Conservation (phyloP, 2,329 filamentous ascomycete genomes). For the Dothiorella sarmentorum region DNA sequence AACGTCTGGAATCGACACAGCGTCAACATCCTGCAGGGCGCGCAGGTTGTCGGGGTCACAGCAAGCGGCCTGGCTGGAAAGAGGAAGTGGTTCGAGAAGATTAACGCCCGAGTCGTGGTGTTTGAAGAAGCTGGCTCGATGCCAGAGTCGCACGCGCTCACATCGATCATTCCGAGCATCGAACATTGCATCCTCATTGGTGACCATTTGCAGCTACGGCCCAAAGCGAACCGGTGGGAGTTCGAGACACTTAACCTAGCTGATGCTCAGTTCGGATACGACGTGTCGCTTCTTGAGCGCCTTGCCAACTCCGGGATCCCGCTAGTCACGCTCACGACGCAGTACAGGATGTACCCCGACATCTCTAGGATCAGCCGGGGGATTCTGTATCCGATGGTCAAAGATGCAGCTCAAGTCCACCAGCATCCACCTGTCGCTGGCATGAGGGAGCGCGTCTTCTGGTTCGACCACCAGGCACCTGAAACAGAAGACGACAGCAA, state of each 20-base stretch:
- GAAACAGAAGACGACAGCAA: constrained; percentile 32
- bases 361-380: constrained; percentile 58
- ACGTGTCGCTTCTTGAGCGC: constrained; percentile 61
- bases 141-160: constrained; percentile 60
- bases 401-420: constrained; percentile 46
- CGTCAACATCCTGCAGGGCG: constrained; percentile 24
- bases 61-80: constrained; percentile 59
- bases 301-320: constrained; percentile 35
- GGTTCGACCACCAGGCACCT: constrained; percentile 54
- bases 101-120: constrained; percentile 56
- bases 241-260: constrained; percentile 50
- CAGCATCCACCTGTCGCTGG: constrained; percentile 51
- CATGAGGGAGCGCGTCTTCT: constrained; percentile 55
- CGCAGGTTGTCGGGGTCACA: constrained; percentile 57
- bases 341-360: constrained; percentile 63
- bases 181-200: constrained; percentile 63
- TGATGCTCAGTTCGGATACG: constrained; percentile 52
- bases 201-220: constrained; percentile 61
- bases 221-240: constrained; percentile 52
- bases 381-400: constrained; percentile 55
- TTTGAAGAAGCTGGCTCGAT: constrained; percentile 69
- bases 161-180: constrained; percentile 55
- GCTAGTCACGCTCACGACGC: constrained; percentile 31
- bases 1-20: too few species aligned
- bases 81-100: constrained; percentile 46